phyloP scores from a whole-genome alignment of 768 basidiomycete species.

The Lactifluus piperatus region DNA sequence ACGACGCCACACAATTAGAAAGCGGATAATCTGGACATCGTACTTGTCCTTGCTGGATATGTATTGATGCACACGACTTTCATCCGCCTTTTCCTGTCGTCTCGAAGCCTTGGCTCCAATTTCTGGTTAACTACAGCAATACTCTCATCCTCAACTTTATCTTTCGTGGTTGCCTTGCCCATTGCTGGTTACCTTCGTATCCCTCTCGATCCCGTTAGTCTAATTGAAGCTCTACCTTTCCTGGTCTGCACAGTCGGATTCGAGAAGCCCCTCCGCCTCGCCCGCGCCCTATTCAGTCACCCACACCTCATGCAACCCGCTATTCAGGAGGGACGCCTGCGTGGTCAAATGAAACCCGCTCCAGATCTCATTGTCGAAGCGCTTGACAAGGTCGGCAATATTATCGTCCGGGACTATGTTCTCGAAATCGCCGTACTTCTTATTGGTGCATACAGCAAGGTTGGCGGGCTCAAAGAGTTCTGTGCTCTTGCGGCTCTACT shows the following conservation, averaged over 20 bases:
- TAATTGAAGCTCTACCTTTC: constrained; percentile 96
- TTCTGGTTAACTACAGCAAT: constrained; percentile 72
- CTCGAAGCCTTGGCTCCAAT: constrained; percentile 73
- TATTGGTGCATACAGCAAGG: constrained; percentile 78
- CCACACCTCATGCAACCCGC: constrained; percentile 39
- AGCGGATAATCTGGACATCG: constrained; percentile 92
- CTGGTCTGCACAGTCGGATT: constrained; percentile 96
- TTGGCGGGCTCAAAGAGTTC: constrained; percentile 87
- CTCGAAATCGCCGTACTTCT: constrained; percentile 86
- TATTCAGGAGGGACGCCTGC: constrained; percentile 24
- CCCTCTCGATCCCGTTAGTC: constrained; percentile 83
- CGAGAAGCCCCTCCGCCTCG: constrained; percentile 92
- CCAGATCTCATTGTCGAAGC: constrained; percentile 81
- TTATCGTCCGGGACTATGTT: constrained; percentile 87
- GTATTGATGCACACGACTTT: constrained; percentile 95
- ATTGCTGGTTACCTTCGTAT: constrained; percentile 69
- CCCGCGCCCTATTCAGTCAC: constrained; percentile 81
- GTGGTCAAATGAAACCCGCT: constrained; percentile 58
- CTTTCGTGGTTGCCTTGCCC: constrained; percentile 79
- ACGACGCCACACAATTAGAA: constrained; percentile 38
- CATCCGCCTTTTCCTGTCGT: constrained; percentile 81
- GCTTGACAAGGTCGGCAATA: constrained; percentile 65
- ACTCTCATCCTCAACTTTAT: constrained; percentile 69
- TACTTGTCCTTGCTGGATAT: constrained; percentile 90
- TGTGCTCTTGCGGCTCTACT: constrained; percentile 91